These are phyloP conservation scores for Sclerospora graminicola DNA, from an alignment of 352 stramenopile genomes.

Conservation along the genomic window DNA sequence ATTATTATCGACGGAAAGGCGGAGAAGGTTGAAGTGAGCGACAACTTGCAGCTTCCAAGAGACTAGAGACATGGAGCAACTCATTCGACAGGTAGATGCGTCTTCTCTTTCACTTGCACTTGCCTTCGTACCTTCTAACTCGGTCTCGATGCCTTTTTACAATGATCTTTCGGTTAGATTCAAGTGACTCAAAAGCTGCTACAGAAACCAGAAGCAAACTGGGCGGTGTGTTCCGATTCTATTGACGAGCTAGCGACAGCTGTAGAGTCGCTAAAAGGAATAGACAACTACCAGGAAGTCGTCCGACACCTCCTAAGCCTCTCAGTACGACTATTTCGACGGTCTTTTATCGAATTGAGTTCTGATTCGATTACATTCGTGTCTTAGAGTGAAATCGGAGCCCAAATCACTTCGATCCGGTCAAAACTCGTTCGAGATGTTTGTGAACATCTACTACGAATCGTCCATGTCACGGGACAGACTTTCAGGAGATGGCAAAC, in stretches of 20 bases:
- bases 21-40: constrained; percentile 1
- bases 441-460: constrained; percentile 35
- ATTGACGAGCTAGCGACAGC: constrained; percentile 35
- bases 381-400: constrained; percentile 26
- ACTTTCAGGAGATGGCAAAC: constrained; percentile 54
- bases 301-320: constrained; percentile 31
- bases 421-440: constrained; percentile 45
- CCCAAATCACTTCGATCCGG: constrained; percentile 31
- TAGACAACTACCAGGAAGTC: constrained; percentile 19
- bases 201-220: constrained; percentile 21
- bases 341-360: too few relatives aligned
- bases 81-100: constrained; percentile 10
- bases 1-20: constrained; percentile 8
- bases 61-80: constrained; percentile 15
- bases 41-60: background rate
- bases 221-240: constrained; percentile 25
- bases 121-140: constrained; percentile 4
- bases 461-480: constrained; percentile 32
- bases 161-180: constrained; percentile 17
- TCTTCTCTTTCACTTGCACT: constrained; percentile 6
- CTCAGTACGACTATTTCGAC: constrained; percentile 32
- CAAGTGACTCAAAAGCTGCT: constrained; percentile 30
- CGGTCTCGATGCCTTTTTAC: constrained; percentile 7
- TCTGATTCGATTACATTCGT: too few relatives aligned
- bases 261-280: constrained; percentile 28